Percentiles rank a stretch among this genome's conserved stretches.
These are phyloP conservation scores for Escallonia herrerae DNA, from an alignment of 129 eudicot genomes.

Conservation along the genomic window DNA sequence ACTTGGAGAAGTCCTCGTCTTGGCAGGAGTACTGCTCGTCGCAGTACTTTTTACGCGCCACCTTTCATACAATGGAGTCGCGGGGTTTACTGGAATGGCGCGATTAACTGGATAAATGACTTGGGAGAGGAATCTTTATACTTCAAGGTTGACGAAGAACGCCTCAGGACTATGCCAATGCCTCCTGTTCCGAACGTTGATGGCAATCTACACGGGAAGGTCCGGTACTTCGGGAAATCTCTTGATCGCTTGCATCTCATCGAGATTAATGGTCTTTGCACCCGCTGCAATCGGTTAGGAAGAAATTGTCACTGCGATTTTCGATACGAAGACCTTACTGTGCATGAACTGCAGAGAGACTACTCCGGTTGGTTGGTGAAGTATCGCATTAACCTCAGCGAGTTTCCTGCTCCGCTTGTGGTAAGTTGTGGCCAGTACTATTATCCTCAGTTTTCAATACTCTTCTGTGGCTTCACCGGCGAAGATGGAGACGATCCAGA, in stretches of 20 bases:
- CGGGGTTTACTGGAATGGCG: constrained; percentile 27
- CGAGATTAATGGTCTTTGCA: background rate
- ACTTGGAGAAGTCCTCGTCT: constrained; percentile 4
- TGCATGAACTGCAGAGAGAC: constrained; percentile 12
- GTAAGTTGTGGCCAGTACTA: too few relatives aligned
- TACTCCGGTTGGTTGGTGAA: constrained; percentile 1
- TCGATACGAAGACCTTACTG: background rate
- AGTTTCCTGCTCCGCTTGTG: background rate
- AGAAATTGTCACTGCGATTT: too few relatives aligned
- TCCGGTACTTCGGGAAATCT: constrained; percentile 23
- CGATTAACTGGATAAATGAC: constrained; percentile 19
- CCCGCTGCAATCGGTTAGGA: too few relatives aligned
- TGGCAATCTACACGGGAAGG: constrained; percentile 1
- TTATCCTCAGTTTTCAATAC: too few relatives aligned
- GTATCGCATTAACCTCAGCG: background rate
- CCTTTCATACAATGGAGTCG: background rate
- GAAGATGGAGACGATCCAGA: too few relatives aligned
- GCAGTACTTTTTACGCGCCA: constrained; percentile 1
- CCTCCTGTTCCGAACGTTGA: background rate
- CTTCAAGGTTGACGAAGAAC: constrained; percentile 18
- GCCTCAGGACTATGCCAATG: constrained; percentile 2
- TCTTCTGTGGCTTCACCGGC: too few relatives aligned
- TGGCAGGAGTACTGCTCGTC: background rate
- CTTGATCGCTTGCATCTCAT: constrained; percentile 31
- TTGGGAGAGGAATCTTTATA: background rate